Percentiles rank a stretch among this genome's conserved stretches.
phyloP scores from a whole-genome alignment of 1,284 basidiomycete species.

The Xerocomus amazonicus region DNA sequence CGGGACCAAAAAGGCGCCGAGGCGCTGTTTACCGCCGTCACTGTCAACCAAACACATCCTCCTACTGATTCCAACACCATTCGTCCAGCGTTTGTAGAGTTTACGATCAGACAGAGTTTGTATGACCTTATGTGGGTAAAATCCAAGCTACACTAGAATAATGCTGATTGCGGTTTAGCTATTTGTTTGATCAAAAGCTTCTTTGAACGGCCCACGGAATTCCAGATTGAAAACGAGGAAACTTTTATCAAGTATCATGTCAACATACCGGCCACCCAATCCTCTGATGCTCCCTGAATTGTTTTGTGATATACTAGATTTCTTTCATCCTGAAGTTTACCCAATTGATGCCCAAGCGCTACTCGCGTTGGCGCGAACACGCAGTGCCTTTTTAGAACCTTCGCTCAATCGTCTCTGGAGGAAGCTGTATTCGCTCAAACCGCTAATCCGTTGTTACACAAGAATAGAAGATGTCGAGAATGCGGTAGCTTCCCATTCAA shows the following conservation, averaged over 20 bases:
- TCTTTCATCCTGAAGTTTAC: neutral
- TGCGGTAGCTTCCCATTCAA: neutral
- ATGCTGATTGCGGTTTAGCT: too few species aligned
- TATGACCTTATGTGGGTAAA: too few species aligned
- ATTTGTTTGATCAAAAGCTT: too few species aligned
- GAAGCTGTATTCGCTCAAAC: constrained; percentile 11
- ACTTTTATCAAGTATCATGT: neutral
- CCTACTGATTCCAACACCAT: too few species aligned
- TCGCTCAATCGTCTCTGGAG: constrained; percentile 18
- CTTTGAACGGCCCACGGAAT: too few species aligned
- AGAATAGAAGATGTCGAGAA: neutral
- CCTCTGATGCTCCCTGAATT: constrained; percentile 11
- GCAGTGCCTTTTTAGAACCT: constrained; percentile 8
- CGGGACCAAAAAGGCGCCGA: too few species aligned
- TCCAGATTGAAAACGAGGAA: too few species aligned
- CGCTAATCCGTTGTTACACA: constrained; percentile 16
- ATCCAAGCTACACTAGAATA: too few species aligned
- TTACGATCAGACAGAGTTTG: too few species aligned
- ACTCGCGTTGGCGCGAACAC: constrained; percentile 7
- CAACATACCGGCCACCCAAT: neutral
- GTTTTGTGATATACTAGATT: constrained; percentile 10
- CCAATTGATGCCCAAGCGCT: neutral
- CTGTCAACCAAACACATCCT: too few species aligned
- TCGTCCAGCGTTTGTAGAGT: too few species aligned
- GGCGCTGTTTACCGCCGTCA: too few species aligned